Percentiles rank a stretch among this genome's conserved stretches.
These are phyloP conservation scores for Apiotrichum siamense DNA, from an alignment of 1,284 basidiomycete genomes.

Conservation along the genomic window DNA sequence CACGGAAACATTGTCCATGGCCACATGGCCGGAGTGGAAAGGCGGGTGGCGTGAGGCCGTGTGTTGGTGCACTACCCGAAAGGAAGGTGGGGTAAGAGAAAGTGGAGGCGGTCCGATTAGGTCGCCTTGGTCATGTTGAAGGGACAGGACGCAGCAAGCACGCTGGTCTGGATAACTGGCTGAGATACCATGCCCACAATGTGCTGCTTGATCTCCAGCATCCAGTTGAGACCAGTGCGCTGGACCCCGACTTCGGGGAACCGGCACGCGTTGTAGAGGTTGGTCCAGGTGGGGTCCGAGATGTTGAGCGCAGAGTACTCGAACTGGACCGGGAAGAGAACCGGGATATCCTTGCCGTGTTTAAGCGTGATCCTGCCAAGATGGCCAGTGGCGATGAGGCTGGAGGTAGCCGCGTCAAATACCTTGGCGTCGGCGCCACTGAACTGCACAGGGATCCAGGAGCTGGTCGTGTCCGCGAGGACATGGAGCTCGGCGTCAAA, in stretches of 20 bases:
- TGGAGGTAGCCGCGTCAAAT: conserved; percentile 57
- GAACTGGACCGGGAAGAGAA: conserved; percentile 70
- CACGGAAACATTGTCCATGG: background rate
- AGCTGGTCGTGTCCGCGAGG: conserved; percentile 62
- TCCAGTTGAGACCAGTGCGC: conserved; percentile 64
- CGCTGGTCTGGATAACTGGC: conserved; percentile 54
- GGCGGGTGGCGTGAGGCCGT: background rate
- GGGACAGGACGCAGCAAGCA: conserved; percentile 65
- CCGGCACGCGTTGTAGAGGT: conserved; percentile 76
- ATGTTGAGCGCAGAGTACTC: conserved; percentile 72
- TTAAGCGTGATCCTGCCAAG: conserved; percentile 56
- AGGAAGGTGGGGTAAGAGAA: background rate
- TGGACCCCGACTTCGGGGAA: conserved; percentile 53
- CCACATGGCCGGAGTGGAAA: background rate
- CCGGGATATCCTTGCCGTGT: conserved; percentile 57
- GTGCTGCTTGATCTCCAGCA: conserved; percentile 60
- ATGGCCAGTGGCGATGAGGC: conserved; percentile 61
- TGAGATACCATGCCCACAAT: conserved; percentile 63
- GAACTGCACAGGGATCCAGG: conserved; percentile 69
- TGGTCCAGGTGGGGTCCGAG: conserved; percentile 71
- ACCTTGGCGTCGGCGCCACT: conserved; percentile 56
- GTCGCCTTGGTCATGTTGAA: conserved; percentile 50
- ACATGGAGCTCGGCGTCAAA: conserved; percentile 69
- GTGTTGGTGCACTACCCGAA: too few relatives aligned
- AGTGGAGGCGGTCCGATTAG: background rate